A percentile compares a stretch with the other conserved stretches of the same genome.
phyloP scores from a whole-genome alignment of 441 rosid genomes.

The Hura crepitans region DNA sequence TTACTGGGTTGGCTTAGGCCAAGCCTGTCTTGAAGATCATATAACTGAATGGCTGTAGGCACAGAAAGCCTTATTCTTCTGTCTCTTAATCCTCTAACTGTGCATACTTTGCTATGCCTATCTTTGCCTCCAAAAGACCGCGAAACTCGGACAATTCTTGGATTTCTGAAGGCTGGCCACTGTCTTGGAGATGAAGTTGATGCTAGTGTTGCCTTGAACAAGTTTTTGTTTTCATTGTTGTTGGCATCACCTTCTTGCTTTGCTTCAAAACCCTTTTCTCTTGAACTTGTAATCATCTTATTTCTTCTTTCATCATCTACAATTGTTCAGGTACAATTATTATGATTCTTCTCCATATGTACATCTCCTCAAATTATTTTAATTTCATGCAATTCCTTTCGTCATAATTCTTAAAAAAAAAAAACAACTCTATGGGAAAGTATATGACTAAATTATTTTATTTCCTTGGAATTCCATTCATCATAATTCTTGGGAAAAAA shows the following conservation, averaged over 20 bases:
- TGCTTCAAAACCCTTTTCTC: slow-evolving; percentile 38
- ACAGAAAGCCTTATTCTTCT: slow-evolving; percentile 84
- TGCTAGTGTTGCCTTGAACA: slow-evolving; percentile 25
- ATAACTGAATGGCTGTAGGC: slow-evolving; percentile 79
- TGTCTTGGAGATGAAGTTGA: slow-evolving; percentile 54
- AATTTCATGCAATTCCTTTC: background rate
- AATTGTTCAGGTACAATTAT: background rate
- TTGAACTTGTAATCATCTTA: slow-evolving; percentile 48
- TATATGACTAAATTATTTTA: too few relatives aligned
- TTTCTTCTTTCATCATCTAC: slow-evolving; percentile 24
- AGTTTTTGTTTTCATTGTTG: slow-evolving; percentile 17
- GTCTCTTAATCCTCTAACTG: slow-evolving; percentile 78
- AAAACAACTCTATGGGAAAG: background rate
- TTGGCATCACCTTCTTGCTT: slow-evolving; percentile 51
- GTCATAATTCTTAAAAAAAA: background rate
- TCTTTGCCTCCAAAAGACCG: slow-evolving; percentile 87
- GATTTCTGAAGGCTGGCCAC: slow-evolving; percentile 82
- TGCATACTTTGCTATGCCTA: slow-evolving; percentile 93
- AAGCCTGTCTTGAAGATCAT: slow-evolving; percentile 87
- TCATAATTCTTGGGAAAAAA: background rate
- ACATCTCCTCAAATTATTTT: too few relatives aligned
- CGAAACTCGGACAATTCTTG: slow-evolving; percentile 78
- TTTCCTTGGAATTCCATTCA: background rate
- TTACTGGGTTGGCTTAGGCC: slow-evolving; percentile 89
- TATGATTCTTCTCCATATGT: background rate